These are phyloP conservation scores for Xanthoconium purpureum DNA, from an alignment of 768 basidiomycete species.

Conservation along the genomic window DNA sequence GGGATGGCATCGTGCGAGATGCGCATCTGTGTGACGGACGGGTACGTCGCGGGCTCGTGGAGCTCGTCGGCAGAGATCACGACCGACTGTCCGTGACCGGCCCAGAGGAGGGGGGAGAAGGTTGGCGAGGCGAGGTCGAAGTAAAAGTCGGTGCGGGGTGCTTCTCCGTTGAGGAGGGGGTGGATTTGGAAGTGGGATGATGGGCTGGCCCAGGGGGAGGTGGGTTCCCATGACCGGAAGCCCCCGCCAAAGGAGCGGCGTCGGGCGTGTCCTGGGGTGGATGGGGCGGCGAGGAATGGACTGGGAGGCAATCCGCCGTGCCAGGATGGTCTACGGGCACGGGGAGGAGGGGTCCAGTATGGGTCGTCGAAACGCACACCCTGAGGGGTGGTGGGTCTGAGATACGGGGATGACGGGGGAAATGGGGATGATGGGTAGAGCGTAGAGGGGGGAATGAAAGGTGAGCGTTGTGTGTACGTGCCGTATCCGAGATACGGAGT, in stretches of 20 bases:
- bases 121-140: slow-evolving; percentile 54
- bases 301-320: slow-evolving; percentile 31
- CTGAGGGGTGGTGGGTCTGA: slow-evolving; percentile 30
- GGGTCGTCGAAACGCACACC: slow-evolving; percentile 19
- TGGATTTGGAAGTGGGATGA: slow-evolving; percentile 29
- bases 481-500: slow-evolving; percentile 35
- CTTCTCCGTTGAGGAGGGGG: slow-evolving; percentile 48
- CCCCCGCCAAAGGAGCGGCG: slow-evolving; percentile 31
- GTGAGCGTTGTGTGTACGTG: slow-evolving; percentile 36
- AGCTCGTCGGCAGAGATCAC: slow-evolving; percentile 46
- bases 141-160: slow-evolving; percentile 41
- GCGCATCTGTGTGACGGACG: slow-evolving; percentile 50
- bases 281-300: slow-evolving; percentile 22
- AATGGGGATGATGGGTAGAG: slow-evolving; percentile 40
- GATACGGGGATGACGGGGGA: slow-evolving; percentile 27
- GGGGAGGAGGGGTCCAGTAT: slow-evolving; percentile 26
- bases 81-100: slow-evolving; percentile 38
- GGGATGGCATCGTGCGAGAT: slow-evolving; percentile 56
- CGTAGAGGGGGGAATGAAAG: slow-evolving; percentile 42
- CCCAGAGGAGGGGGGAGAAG: slow-evolving; percentile 43
- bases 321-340: slow-evolving; percentile 45
- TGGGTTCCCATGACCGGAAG: slow-evolving; percentile 18
- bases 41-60: slow-evolving; percentile 52
- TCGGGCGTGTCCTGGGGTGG: slow-evolving; percentile 12
- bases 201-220: slow-evolving; percentile 23